Conservation (phyloP, 129 eudicot genomes). For the Apium graveolens region DNA sequence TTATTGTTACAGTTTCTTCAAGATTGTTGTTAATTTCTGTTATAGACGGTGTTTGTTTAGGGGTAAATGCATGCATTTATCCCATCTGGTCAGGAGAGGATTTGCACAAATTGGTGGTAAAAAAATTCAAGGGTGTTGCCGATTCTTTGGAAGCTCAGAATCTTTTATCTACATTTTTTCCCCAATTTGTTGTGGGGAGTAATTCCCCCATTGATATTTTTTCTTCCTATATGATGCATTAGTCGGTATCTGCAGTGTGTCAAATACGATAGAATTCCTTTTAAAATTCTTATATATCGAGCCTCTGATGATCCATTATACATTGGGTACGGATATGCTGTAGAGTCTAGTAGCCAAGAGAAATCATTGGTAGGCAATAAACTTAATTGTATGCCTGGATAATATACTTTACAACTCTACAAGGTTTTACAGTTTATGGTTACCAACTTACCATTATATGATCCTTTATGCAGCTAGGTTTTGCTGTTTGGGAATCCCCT, state of each 20-base stretch:
- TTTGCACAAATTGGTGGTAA: conserved; percentile 75
- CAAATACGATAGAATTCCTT: conserved; percentile 70
- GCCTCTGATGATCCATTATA: conserved; percentile 75
- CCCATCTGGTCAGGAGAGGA: conserved; percentile 96
- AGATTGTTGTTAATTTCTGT: conserved; percentile 65
- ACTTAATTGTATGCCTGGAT: background rate
- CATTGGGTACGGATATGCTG: conserved; percentile 72
- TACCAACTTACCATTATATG: background rate
- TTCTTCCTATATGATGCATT: conserved; percentile 43
- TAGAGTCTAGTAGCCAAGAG: conserved; percentile 75
- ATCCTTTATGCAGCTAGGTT: conserved; percentile 42
- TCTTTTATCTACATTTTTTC: background rate
- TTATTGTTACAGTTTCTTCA: conserved; percentile 48
- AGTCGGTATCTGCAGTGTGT: conserved; percentile 49
- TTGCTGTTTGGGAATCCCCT: conserved; percentile 92
- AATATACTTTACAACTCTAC: no score
- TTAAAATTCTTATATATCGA: conserved; percentile 65
- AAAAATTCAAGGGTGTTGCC: conserved; percentile 81
- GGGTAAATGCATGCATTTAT: conserved; percentile 55
- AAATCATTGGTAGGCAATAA: conserved; percentile 48
- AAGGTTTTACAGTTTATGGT: no score
- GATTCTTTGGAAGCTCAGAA: conserved; percentile 67
- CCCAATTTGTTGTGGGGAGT: background rate
- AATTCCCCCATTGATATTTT: background rate
- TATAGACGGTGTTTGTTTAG: conserved; percentile 58